Base-by-base conservation (phyloP, 306 rosid genomes). In the Crotalaria pallida region DNA sequence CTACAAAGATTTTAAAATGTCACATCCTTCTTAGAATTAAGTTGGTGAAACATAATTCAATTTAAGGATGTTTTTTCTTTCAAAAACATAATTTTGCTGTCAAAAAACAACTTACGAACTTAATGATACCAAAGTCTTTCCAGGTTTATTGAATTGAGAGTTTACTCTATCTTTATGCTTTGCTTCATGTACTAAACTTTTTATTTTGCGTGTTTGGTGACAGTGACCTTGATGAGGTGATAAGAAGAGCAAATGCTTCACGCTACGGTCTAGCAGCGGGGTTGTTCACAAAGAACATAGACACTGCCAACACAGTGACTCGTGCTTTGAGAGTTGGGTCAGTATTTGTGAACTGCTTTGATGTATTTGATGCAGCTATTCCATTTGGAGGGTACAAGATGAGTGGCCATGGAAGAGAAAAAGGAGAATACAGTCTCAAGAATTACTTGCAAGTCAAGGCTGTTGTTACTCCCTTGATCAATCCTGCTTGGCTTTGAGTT, bases 371-470 rank as follows among this genome's bases (percentile, higher is more conserved):
- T 66, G 92, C 97, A 45, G 84, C 90, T 26, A 80, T 91, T 85
- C 97, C 96, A 19, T 88, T 91, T 59, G 96, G 97, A 43, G 96
- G 97, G 41, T 91, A 78, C 73, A 91, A 91, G 81, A 81, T 84
- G 97, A 91, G 97, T 43, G 96, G 96, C 1, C 80, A 73, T 0
- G 92, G 97, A 34, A 80, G 92, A 77, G 97, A 91, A 45, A 91
- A 88, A 81, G 96, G 97, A 24, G 80, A 81, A 19, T 84, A 91
- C 71, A 66, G 92, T 59, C 92, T 88, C 40, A 33, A 48, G 2
- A 85, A 85, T 66, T 91, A 91, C 88, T 78, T 91, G 87, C 97
- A 91, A 88, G 89, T 91, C 33, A 91, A 91, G 82, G 92, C 92
- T 36, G 96, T 91, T 44, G 87, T 91, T 61, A 84, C 92, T 33